Evolutionary conservation across 2,329 filamentous ascomycete genomes (phyloP).

Genomic region (Setomelanomma holmii): DNA sequence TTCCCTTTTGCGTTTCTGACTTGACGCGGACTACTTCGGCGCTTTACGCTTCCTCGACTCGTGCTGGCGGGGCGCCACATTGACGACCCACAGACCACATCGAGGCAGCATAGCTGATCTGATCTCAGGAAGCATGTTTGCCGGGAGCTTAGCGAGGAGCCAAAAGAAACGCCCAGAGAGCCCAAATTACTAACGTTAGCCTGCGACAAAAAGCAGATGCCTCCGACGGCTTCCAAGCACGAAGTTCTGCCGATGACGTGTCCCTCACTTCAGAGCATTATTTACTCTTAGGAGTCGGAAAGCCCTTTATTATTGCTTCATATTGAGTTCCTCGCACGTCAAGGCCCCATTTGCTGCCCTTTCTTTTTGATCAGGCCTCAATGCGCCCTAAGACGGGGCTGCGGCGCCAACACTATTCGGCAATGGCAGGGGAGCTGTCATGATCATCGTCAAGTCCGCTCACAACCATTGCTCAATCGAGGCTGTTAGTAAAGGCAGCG

Average conservation of each 20-base stretch:
- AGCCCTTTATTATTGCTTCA: slow-evolving; percentile 31
- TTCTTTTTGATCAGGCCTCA: slow-evolving; percentile 35
- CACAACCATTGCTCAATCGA: slow-evolving; percentile 17
- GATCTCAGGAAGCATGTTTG: slow-evolving; percentile 38
- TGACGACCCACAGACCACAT: slow-evolving; percentile 44
- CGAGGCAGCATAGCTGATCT: slow-evolving; percentile 37
- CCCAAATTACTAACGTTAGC: slow-evolving; percentile 34
- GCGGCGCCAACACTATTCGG: slow-evolving; percentile 31
- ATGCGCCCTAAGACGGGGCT: slow-evolving; percentile 38
- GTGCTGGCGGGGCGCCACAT: slow-evolving; percentile 47
- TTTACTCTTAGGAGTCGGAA: slow-evolving; percentile 25
- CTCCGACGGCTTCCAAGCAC: slow-evolving; percentile 15
- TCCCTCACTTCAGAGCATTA: slow-evolving; percentile 34
- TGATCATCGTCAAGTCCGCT: slow-evolving; percentile 27
- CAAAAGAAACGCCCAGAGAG: slow-evolving; percentile 37
- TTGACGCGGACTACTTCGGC: slow-evolving; percentile 38
- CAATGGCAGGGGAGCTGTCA: slow-evolving; percentile 29
- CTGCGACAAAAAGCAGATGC: slow-evolving; percentile 40
- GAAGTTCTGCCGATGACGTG: slow-evolving; percentile 42
- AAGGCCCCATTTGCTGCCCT: slow-evolving; percentile 38
- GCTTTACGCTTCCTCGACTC: slow-evolving; percentile 41
- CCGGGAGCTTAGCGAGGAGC: slow-evolving; percentile 36
- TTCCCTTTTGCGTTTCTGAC: slow-evolving; percentile 38
- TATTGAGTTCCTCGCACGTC: slow-evolving; percentile 29
- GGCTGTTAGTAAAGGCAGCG: slow-evolving; percentile 37